A percentile compares a stretch with the other conserved stretches of the same genome.
Conservation (phyloP, 495 filamentous ascomycete genomes). For the Parathielavia appendiculata region DNA sequence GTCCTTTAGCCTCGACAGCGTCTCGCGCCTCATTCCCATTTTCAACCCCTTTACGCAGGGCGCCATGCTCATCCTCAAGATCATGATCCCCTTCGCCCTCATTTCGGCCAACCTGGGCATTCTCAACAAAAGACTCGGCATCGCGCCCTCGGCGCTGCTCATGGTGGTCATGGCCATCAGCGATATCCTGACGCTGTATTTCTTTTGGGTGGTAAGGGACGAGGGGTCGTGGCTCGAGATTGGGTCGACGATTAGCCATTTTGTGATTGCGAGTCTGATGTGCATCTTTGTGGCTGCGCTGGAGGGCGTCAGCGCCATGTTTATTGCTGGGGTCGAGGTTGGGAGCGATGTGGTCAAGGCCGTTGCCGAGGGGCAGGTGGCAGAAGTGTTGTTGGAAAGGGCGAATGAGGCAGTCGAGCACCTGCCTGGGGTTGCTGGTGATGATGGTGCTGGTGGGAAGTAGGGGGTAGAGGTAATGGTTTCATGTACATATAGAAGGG, state of each 20-base stretch:
- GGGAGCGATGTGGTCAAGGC: constrained; percentile 32
- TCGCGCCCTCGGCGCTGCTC: constrained; percentile 80
- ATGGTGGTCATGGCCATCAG: constrained; percentile 92
- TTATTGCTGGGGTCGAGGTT: constrained; percentile 78
- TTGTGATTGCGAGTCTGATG: constrained; percentile 81
- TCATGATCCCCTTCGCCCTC: constrained; percentile 89
- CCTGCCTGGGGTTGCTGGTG: background rate
- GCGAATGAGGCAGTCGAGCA: constrained; percentile 22
- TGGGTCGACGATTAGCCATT: constrained; percentile 91
- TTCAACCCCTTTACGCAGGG: constrained; percentile 93
- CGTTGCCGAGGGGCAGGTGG: constrained; percentile 21
- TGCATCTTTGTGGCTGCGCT: constrained; percentile 87
- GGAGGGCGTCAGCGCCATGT: constrained; percentile 78
- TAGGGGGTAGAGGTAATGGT: background rate
- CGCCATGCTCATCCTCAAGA: constrained; percentile 79
- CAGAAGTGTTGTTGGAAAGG: constrained; percentile 17
- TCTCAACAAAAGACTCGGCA: constrained; percentile 76
- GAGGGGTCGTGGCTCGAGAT: constrained; percentile 98
- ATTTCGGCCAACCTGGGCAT: constrained; percentile 92
- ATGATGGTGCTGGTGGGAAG: background rate
- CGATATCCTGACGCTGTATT: constrained; percentile 90
- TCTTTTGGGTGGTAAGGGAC: constrained; percentile 96
- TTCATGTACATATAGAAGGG: background rate
- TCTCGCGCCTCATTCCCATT: constrained; percentile 84
- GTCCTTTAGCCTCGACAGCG: constrained; percentile 88